Conservation (phyloP, 805 yeast genomes). For the Sugiyamaella floridensis region DNA sequence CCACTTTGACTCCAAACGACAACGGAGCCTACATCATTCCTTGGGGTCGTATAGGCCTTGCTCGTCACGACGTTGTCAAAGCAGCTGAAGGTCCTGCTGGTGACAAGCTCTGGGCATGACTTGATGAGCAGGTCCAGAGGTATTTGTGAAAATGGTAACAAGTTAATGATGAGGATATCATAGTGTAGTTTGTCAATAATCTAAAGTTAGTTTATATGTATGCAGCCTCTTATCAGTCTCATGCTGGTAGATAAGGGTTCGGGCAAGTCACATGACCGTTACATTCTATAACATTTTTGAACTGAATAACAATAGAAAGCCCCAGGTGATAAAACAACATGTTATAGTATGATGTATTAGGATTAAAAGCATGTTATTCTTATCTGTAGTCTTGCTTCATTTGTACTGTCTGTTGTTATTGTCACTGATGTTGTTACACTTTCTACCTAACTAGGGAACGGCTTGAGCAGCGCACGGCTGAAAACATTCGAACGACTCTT, state of each 20-base stretch:
- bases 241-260: background rate
- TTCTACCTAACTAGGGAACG: background rate
- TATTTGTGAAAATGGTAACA: background rate
- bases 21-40: slow-evolving; percentile 37
- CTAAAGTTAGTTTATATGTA: background rate
- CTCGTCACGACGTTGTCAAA: slow-evolving; percentile 34
- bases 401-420: background rate
- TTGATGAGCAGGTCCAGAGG: slow-evolving; percentile 25
- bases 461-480: too few species aligned
- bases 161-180: background rate
- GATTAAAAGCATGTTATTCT: too few species aligned
- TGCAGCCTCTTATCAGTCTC: background rate
- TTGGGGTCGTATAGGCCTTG: slow-evolving; percentile 36
- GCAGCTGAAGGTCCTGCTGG: slow-evolving; percentile 32
- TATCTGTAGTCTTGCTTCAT: too few species aligned
- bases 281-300: too few species aligned
- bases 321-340: too few species aligned
- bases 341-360: too few species aligned
- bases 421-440: background rate
- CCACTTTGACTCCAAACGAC: slow-evolving; percentile 31
- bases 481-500: too few species aligned
- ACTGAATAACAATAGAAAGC: too few species aligned
- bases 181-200: background rate
- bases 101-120: slow-evolving; percentile 31
- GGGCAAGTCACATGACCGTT: background rate